phyloP scores from a whole-genome alignment of 768 basidiomycete genomes.

The Pleurotus djamor region DNA sequence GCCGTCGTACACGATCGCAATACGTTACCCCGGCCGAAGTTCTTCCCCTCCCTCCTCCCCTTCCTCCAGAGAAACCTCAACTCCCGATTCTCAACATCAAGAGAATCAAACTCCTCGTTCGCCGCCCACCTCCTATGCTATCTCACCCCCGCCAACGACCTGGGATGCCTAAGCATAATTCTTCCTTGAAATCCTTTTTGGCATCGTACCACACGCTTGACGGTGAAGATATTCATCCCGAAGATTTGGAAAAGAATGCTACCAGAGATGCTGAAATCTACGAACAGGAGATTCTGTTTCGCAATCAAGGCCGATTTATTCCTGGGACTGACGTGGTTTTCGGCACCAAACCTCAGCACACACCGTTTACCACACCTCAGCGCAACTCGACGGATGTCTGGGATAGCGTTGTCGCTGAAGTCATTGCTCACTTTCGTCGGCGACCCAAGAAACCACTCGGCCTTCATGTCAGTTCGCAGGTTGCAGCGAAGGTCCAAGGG shows the following conservation, averaged over 20 bases:
- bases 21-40: not conserved
- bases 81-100: constrained; percentile 41
- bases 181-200: constrained; percentile 56
- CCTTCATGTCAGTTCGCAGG: constrained; percentile 42
- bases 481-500: constrained; percentile 63
- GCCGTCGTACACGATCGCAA: not conserved
- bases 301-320: constrained; percentile 34
- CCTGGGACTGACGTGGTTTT: constrained; percentile 33
- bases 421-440: constrained; percentile 24
- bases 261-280: constrained; percentile 28
- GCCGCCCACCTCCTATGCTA: constrained; percentile 54
- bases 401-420: constrained; percentile 55
- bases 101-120: constrained; percentile 67
- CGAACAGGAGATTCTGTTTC: constrained; percentile 29
- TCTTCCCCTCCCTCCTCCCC: not conserved
- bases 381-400: constrained; percentile 47
- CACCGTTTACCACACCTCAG: constrained; percentile 23
- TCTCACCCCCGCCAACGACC: constrained; percentile 73
- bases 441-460: constrained; percentile 28
- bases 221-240: constrained; percentile 43
- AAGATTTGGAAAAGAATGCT: constrained; percentile 18
- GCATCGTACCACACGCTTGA: constrained; percentile 59
- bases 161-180: constrained; percentile 43
- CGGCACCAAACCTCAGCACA: constrained; percentile 21
- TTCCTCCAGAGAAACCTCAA: constrained; percentile 10